Evolutionary conservation across 495 filamentous ascomycete genomes (phyloP), one percentile per base, ranked within the genome.

Genomic region (Lophiotrema nucula): DNA sequence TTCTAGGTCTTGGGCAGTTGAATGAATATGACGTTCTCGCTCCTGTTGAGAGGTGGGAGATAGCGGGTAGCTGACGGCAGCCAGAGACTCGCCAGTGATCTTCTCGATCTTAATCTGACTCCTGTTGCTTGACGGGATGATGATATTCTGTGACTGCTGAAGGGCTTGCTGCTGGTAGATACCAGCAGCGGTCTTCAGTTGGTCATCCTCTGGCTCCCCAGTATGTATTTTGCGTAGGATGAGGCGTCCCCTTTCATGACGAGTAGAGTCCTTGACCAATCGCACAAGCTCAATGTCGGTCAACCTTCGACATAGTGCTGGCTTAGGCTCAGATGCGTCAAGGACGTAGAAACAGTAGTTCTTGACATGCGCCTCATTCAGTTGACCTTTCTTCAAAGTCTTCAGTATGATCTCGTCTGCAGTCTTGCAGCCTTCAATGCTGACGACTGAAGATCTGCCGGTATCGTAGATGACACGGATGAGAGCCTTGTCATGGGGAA

Each of bases 141-240:
- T 83, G 22, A 84, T 80, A 42, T 74, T 76, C 62, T 90, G 88
- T n/a, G 79, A 83, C 26, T 74, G 70, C 65, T 92, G 86, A 55
- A 87, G 83, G 15, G 75, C 78, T 69, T 95, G 90, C 66, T 96
- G 89, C 69, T 84, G 74, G 24, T 88, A 89, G 57, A 97, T 90
- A 53, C 81, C 84, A 16, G 90, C 88, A 18, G 92, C 91, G 55
- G 88, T 81, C 60, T 85, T 81, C 52, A 96, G 77, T 69, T 97
- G 90, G 24, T 88, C 78, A 22, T 82, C 78, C 37, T 90, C 88
- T 6, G 92, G 92, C 64, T 95, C 88, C 12, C 90, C 91, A 21
- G 86, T 82, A 68, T 91, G 88, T 22, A 93, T 89, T 68, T 92
- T 92, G 22, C 92, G 79, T 2, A 99, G 76, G 49, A 99, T 97